phyloP scores from a whole-genome alignment of 176 grass and related monocot genomes.

The Urochloa ruziziensis region DNA sequence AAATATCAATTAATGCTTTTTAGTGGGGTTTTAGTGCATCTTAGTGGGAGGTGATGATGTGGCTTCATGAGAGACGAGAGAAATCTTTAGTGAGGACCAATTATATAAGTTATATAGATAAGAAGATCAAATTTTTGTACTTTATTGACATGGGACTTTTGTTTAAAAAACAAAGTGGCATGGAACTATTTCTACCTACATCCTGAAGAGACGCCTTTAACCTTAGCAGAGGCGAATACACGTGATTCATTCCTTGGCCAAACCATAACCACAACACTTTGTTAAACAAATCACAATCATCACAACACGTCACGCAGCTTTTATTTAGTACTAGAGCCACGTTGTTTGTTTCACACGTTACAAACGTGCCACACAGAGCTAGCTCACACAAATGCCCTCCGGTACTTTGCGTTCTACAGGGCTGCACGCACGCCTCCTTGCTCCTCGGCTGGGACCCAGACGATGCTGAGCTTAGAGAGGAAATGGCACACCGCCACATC shows the following conservation, averaged over 20 bases:
- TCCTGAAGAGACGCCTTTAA: too few species aligned
- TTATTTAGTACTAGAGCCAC: neutral
- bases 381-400: neutral
- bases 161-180: too few species aligned
- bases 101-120: too few species aligned
- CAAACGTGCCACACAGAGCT: neutral
- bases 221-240: neutral
- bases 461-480: neutral
- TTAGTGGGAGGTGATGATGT: too few species aligned
- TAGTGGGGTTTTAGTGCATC: too few species aligned
- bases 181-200: too few species aligned
- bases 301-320: neutral
- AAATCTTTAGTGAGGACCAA: too few species aligned
- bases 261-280: neutral
- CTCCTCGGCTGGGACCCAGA: neutral
- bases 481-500: constrained; percentile 26
- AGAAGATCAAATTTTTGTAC: too few species aligned
- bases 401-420: neutral
- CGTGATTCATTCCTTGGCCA: neutral
- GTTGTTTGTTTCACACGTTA: neutral
- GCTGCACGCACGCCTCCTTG: neutral
- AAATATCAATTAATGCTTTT: too few species aligned
- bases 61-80: too few species aligned
- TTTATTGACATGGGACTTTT: too few species aligned
- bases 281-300: neutral